phyloP scores from a whole-genome alignment of 2,329 filamentous ascomycete genomes.

The Ceratocystis harringtonii region DNA sequence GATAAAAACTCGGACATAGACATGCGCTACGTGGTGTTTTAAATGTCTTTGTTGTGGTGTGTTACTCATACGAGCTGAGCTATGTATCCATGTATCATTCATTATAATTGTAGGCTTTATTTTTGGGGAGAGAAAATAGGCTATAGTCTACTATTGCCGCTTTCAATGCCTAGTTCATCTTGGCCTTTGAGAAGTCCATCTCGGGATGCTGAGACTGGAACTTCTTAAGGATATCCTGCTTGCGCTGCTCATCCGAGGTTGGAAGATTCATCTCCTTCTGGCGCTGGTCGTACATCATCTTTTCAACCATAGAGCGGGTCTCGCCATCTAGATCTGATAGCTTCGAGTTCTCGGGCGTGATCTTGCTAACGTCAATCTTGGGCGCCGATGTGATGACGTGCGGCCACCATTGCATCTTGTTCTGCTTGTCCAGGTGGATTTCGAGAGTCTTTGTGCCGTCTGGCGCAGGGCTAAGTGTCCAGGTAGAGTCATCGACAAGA shows the following conservation, averaged over 20 bases:
- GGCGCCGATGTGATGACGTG: conserved; percentile 79
- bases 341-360: conserved; percentile 82
- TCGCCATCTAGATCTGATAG: conserved; percentile 86
- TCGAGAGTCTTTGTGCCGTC: conserved; percentile 55
- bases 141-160: background rate
- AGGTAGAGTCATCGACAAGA: conserved; percentile 74
- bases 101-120: background rate
- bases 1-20: no score
- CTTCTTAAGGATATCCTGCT: conserved; percentile 80
- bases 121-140: background rate
- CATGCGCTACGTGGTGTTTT: no score
- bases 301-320: conserved; percentile 95
- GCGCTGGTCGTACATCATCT: conserved; percentile 99
- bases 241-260: conserved; percentile 89
- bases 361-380: conserved; percentile 89
- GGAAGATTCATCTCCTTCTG: conserved; percentile 89
- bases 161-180: conserved; percentile 32
- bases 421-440: conserved; percentile 85
- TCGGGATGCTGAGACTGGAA: conserved; percentile 70
- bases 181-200: conserved; percentile 58
- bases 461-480: conserved; percentile 65
- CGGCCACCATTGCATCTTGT: conserved; percentile 98
- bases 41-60: no score
- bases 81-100: no score
- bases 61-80: no score